Percentiles rank a stretch among this genome's conserved stretches.
Conservation (phyloP, 78 protist genomes). For the Chrysochromulina parva region DNA sequence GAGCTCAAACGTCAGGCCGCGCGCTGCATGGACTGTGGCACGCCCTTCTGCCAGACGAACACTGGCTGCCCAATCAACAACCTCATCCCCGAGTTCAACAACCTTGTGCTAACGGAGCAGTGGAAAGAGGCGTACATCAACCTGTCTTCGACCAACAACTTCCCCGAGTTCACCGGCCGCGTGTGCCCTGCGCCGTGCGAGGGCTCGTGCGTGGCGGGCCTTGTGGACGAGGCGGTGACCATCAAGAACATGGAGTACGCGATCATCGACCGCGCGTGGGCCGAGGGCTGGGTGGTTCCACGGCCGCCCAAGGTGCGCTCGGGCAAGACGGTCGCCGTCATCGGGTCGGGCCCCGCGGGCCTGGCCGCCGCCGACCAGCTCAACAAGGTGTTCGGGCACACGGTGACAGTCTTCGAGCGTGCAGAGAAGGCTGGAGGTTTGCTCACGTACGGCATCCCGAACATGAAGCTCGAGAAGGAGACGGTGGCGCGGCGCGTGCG, state of each 20-base stretch:
- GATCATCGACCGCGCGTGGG: slow-evolving; percentile 81
- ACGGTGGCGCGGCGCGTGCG: slow-evolving; percentile 73
- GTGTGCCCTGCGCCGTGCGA: slow-evolving; percentile 94
- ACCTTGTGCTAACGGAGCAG: slow-evolving; percentile 62
- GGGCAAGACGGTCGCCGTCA: slow-evolving; percentile 74
- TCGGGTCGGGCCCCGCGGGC: slow-evolving; percentile 90
- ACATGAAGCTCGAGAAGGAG: slow-evolving; percentile 81
- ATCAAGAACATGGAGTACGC: slow-evolving; percentile 82
- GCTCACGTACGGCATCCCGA: slow-evolving; percentile 83
- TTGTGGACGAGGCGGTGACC: slow-evolving; percentile 66
- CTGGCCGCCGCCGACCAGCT: slow-evolving; percentile 77
- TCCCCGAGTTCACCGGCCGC: slow-evolving; percentile 91
- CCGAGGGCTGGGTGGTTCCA: slow-evolving; percentile 80
- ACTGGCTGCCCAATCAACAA: slow-evolving; percentile 83
- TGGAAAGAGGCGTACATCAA: slow-evolving; percentile 70
- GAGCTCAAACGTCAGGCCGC: slow-evolving; percentile 61
- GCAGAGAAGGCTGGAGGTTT: slow-evolving; percentile 77
- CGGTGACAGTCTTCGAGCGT: slow-evolving; percentile 81
- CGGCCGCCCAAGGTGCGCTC: slow-evolving; percentile 59
- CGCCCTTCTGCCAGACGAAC: slow-evolving; percentile 79
- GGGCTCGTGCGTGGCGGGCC: slow-evolving; percentile 88
- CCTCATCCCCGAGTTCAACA: slow-evolving; percentile 83
- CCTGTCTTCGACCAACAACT: slow-evolving; percentile 46
- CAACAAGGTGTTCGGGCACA: slow-evolving; percentile 75
- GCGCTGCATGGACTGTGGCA: slow-evolving; percentile 93